Percentiles rank a stretch among this genome's conserved stretches.
phyloP scores from a whole-genome alignment of 768 basidiomycete genomes.

The Rhodotorula toruloides region DNA sequence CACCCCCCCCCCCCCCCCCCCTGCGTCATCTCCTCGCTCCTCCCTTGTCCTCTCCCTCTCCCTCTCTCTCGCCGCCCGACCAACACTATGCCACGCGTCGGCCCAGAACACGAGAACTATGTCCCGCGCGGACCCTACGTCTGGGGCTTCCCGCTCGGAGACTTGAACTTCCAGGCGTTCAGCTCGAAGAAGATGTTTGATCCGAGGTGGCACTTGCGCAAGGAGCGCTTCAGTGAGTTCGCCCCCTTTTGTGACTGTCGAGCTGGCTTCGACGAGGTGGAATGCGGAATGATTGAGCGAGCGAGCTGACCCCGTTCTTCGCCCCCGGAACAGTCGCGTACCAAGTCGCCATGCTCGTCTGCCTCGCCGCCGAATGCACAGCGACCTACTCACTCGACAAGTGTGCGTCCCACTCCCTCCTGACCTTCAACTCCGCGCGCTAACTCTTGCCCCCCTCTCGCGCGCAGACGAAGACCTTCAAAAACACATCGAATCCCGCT shows the following conservation, averaged over 20 bases:
- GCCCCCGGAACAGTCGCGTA: constrained; percentile 28
- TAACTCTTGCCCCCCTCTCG: neutral
- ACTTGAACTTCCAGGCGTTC: constrained; percentile 32
- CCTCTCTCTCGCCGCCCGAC: neutral
- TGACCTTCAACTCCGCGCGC: neutral
- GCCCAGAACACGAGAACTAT: neutral
- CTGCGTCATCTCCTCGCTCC: too few relatives aligned
- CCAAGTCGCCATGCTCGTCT: constrained; percentile 40
- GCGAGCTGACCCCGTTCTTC: neutral
- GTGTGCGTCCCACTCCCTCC: neutral
- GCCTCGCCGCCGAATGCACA: constrained; percentile 38
- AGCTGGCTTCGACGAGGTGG: too few relatives aligned
- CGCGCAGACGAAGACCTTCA: constrained; percentile 31
- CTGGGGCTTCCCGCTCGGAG: constrained; percentile 33
- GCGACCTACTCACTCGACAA: constrained; percentile 36
- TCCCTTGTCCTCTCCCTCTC: neutral
- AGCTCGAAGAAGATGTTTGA: constrained; percentile 23
- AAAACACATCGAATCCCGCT: constrained; percentile 22
- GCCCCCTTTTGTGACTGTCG: neutral
- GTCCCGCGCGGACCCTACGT: constrained; percentile 3
- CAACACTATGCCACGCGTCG: neutral
- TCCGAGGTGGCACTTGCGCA: constrained; percentile 28
- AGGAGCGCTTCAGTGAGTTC: constrained; percentile 31
- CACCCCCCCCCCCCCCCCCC: too few relatives aligned
- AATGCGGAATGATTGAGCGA: too few relatives aligned